These are phyloP conservation scores for Ogataea ganodermae DNA, from an alignment of 805 yeast species.

Conservation along the genomic window DNA sequence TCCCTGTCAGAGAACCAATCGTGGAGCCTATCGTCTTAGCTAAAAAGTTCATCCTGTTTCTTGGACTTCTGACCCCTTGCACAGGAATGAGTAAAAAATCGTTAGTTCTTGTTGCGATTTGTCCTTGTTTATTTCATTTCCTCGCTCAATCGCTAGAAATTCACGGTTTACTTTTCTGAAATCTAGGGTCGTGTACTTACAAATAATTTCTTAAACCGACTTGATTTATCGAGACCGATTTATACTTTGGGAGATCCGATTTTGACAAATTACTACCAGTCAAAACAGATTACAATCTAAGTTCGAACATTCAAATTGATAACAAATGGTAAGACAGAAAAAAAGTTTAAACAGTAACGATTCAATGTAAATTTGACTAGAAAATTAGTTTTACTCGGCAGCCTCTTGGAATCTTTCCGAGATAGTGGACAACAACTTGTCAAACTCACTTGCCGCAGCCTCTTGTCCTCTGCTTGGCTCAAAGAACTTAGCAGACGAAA, in stretches of 20 bases:
- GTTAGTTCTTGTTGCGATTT: background rate
- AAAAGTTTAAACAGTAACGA: background rate
- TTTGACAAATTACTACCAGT: no score
- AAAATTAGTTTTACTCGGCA: slow-evolving; percentile 59
- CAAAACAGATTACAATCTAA: background rate
- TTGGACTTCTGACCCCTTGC: no score
- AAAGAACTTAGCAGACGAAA: slow-evolving; percentile 91
- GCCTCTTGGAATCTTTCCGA: slow-evolving; percentile 95
- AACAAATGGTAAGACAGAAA: background rate
- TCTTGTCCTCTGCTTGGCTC: slow-evolving; percentile 92
- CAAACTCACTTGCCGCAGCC: slow-evolving; percentile 75
- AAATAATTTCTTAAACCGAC: background rate
- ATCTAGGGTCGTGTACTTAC: background rate
- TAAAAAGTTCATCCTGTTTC: slow-evolving; percentile 60
- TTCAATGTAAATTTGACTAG: slow-evolving; percentile 1
- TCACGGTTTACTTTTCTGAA: background rate
- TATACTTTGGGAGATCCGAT: no score
- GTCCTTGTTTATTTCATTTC: background rate
- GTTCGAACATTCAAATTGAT: background rate
- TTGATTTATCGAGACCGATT: no score
- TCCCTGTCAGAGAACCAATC: slow-evolving; percentile 58
- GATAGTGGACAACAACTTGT: slow-evolving; percentile 69
- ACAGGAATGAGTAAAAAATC: no score
- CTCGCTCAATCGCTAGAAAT: background rate
- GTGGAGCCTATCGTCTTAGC: slow-evolving; percentile 57